These are phyloP conservation scores for Plasmodium inui DNA, from an alignment of 169 alveolate species.

Conservation along the genomic window DNA sequence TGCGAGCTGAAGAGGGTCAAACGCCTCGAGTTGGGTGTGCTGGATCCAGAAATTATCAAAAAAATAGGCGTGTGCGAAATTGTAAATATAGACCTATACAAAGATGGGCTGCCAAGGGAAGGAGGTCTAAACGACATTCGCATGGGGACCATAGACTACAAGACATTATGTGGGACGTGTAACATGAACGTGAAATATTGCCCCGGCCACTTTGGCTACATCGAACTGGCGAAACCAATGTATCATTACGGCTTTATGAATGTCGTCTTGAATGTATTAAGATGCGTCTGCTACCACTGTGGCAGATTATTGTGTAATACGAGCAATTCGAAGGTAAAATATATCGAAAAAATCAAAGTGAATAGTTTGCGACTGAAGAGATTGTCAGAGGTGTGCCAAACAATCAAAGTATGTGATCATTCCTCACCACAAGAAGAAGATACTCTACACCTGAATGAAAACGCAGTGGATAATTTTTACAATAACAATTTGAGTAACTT, in stretches of 20 bases:
- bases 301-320: conserved; percentile 91
- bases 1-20: conserved; percentile 89
- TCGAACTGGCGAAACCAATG: conserved; percentile 96
- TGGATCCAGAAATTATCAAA: conserved; percentile 88
- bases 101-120: conserved; percentile 92
- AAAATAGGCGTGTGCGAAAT: conserved; percentile 92
- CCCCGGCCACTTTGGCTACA: conserved; percentile 99
- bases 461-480: conserved; percentile 44
- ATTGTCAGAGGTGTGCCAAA: conserved; percentile 79
- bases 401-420: conserved; percentile 81
- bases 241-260: conserved; percentile 95
- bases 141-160: conserved; percentile 98
- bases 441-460: conserved; percentile 56
- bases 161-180: conserved; percentile 95
- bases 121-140: conserved; percentile 96
- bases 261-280: conserved; percentile 93
- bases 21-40: conserved; percentile 89
- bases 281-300: conserved; percentile 97
- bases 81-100: conserved; percentile 90
- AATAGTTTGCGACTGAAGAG: conserved; percentile 77
- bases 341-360: conserved; percentile 77
- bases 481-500: conserved; percentile 68
- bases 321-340: conserved; percentile 86
- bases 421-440: conserved; percentile 85
- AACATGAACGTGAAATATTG: conserved; percentile 95